Conservation (phyloP, 257 asterid genomes). For the Schizonepeta tenuifolia region DNA sequence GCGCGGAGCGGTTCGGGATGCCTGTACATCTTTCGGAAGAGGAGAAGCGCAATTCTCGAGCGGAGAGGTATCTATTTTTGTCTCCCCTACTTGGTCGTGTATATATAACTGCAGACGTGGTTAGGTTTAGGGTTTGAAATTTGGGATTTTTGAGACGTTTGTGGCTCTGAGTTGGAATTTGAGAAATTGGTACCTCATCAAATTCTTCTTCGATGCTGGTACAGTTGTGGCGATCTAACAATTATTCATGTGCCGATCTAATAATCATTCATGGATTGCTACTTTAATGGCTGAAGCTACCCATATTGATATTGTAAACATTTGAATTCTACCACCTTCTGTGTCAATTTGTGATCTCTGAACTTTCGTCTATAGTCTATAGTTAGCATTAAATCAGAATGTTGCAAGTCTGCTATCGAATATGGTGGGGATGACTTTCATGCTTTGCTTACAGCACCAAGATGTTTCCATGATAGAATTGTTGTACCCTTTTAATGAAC, state of each 20-base stretch:
- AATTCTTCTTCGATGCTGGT: neutral
- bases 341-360: neutral
- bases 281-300: neutral
- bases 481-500: neutral
- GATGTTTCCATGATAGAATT: neutral
- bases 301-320: neutral
- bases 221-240: neutral
- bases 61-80: conserved; percentile 64
- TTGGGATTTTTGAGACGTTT: neutral
- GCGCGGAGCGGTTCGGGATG: conserved; percentile 91
- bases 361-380: conserved; percentile 10
- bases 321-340: neutral
- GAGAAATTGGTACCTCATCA: neutral
- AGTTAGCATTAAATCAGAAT: neutral
- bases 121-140: conserved; percentile 37
- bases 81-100: neutral
- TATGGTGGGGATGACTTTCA: neutral
- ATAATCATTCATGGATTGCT: neutral
- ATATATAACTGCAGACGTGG: neutral
- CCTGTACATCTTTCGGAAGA: conserved; percentile 78
- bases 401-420: neutral
- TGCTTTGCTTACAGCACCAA: conserved; percentile 1
- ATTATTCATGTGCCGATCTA: neutral
- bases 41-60: conserved; percentile 88
- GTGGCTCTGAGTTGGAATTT: neutral